Conservation (phyloP, 169 alveolate species). For the Cryptosporidium parvum region DNA sequence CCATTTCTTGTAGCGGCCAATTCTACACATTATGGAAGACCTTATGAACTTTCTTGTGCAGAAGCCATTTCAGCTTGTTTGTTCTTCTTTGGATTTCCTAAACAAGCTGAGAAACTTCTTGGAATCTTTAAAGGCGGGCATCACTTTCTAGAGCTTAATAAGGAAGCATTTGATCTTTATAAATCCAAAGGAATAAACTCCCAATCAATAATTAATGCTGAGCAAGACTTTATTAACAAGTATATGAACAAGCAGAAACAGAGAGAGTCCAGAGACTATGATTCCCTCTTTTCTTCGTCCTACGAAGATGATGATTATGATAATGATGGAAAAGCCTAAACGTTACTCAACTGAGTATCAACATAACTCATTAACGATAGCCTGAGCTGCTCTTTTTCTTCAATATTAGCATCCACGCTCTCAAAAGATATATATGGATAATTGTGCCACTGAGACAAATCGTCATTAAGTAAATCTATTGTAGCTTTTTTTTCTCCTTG, state of each 20-base stretch:
- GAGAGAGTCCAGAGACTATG: slow-evolving; percentile 40
- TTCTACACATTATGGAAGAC: slow-evolving; percentile 95
- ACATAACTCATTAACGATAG: slow-evolving; percentile 59
- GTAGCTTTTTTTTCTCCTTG: not conserved
- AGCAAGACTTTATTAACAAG: slow-evolving; percentile 46
- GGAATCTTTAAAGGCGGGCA: slow-evolving; percentile 90
- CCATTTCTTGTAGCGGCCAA: slow-evolving; percentile 95
- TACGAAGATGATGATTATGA: not conserved
- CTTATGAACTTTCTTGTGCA: slow-evolving; percentile 93
- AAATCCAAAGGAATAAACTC: slow-evolving; percentile 78
- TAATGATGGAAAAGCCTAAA: slow-evolving; percentile 1
- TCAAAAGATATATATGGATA: slow-evolving; percentile 74
- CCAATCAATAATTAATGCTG: slow-evolving; percentile 73
- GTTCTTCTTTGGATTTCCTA: slow-evolving; percentile 86
- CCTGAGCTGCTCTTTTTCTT: slow-evolving; percentile 34
- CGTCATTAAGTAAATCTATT: slow-evolving; percentile 32
- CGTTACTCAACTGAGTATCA: slow-evolving; percentile 61
- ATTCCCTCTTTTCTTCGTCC: slow-evolving; percentile 7
- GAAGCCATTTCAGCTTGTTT: slow-evolving; percentile 96
- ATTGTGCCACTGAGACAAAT: slow-evolving; percentile 62
- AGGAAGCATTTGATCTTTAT: slow-evolving; percentile 84
- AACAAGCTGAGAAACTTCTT: slow-evolving; percentile 85
- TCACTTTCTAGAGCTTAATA: slow-evolving; percentile 87
- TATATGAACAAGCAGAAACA: not conserved
- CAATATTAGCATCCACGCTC: slow-evolving; percentile 24